A percentile compares a stretch with the other conserved stretches of the same genome.
Conservation (phyloP, 2,329 filamentous ascomycete species). For the Ramularia endophylla region DNA sequence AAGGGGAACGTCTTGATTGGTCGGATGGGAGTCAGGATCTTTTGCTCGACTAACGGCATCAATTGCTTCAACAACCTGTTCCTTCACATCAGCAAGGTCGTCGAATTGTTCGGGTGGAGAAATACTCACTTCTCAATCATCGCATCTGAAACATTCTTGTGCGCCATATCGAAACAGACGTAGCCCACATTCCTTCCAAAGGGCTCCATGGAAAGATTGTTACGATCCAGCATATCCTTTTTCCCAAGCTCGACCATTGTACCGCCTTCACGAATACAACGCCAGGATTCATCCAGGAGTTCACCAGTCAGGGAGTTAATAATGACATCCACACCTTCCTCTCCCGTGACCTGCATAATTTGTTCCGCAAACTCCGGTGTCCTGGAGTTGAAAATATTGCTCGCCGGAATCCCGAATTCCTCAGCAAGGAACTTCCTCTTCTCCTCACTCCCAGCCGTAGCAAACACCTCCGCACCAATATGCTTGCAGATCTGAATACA, state of each 20-base stretch:
- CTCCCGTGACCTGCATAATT: constrained; percentile 21
- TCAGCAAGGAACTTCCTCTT: constrained; percentile 20
- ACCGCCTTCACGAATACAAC: constrained; percentile 24
- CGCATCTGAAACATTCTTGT: neutral
- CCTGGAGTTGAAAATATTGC: constrained; percentile 27
- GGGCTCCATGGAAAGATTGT: constrained; percentile 7
- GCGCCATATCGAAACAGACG: neutral
- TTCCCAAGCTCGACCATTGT: constrained; percentile 23
- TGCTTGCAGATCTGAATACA: constrained; percentile 20
- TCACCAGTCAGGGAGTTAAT: constrained; percentile 25
- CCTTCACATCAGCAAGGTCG: no score
- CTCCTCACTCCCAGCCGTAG: constrained; percentile 21
- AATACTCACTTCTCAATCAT: neutral
- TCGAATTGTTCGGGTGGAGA: no score
- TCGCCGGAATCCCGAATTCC: constrained; percentile 17
- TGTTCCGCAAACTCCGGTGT: constrained; percentile 20
- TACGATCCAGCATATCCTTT: constrained; percentile 10
- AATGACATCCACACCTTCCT: constrained; percentile 29
- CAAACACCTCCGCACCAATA: constrained; percentile 22
- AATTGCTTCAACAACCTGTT: neutral
- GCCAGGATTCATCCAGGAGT: constrained; percentile 21
- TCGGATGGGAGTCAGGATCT: neutral
- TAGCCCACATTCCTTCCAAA: constrained; percentile 6
- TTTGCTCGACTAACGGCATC: neutral
- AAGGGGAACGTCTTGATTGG: neutral